Evolutionary conservation across 2,329 filamentous ascomycete genomes (phyloP).

Genomic region (Fusarium tupiense): DNA sequence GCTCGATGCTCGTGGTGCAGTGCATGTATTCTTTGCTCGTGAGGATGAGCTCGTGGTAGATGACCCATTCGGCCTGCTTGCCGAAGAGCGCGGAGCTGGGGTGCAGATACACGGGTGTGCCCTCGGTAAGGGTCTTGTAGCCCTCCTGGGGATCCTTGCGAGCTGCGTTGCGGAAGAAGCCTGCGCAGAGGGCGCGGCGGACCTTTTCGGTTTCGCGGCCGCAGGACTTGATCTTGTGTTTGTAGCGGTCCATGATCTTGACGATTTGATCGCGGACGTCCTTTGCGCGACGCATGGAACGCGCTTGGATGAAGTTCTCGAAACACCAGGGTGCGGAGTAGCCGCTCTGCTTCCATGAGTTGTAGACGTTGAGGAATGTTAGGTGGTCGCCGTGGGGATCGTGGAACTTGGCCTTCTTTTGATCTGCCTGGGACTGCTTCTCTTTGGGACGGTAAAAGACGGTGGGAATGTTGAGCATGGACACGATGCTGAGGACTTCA

Average conservation of each 20-base stretch:
- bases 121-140: conserved; percentile 96
- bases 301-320: conserved; percentile 96
- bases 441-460: conserved; percentile 98
- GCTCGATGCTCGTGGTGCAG: conserved; percentile 90
- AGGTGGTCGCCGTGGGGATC: conserved; percentile 94
- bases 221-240: conserved; percentile 83
- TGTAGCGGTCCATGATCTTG: conserved; percentile 93
- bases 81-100: conserved; percentile 92
- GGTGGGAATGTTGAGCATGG: conserved; percentile 87
- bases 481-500: conserved; percentile 92
- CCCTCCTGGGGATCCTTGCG: conserved; percentile 96
- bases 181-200: conserved; percentile 86
- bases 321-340: conserved; percentile 93
- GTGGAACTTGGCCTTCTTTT: conserved; percentile 98
- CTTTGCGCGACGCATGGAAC: conserved; percentile 86
- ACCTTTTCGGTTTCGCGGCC: conserved; percentile 89
- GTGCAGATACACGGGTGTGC: conserved; percentile 94
- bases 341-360: conserved; percentile 89
- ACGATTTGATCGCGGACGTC: conserved; percentile 93
- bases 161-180: conserved; percentile 95
- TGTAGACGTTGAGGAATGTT: conserved; percentile 95
- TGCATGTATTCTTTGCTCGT: conserved; percentile 99
- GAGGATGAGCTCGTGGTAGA: conserved; percentile 90
- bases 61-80: conserved; percentile 95
- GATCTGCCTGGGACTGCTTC: conserved; percentile 94